Base-by-base conservation (phyloP, 2,329 filamentous ascomycete genomes). In the Claviceps maximensis region DNA sequence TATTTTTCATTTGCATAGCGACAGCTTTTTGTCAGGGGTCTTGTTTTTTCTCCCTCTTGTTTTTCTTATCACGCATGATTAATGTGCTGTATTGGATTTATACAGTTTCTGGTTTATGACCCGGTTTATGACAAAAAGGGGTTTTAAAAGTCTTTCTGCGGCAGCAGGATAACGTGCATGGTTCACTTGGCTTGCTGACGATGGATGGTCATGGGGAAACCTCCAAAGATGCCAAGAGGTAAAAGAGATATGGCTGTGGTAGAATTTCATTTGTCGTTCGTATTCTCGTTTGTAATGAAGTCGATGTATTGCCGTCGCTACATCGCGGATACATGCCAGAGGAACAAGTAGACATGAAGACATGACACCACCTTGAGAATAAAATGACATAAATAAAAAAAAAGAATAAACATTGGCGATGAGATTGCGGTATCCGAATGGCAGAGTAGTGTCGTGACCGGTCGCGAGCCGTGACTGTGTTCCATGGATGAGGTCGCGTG, bases 1-100 rank as follows among this genome's bases (percentile, higher is more conserved):
- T 31, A 10, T 13, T 33, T 12, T 29, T 13, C 61, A 57, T 62
- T 67, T 69, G 67, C 66, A 69, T 69, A 68, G 66, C 65, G 65
- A 66, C 59, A 63, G 64, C n/a, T 63, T 59, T 56, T 57, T 50
- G 57, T 55, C 58, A 58, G 53, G 52, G 53, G 54, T 4, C 36
- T 53, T 57, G 59, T 61, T 58, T 49, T 23, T n/a, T 38, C 17
- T 44, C 10, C 7, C 19, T 42, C 8, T 21, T n/a, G 17, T 44
- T 44, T 50, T 53, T n/a, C n/a, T n/a, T n/a, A 12, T 33, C 15
- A 40, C 12, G 29, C 41, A 46, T 42, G 46, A 45, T 19, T 49
- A 19, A 49, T 45, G 46, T 49, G 10, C 49, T 38, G 27, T 45
- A 38, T 47, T 42, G 31, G 29, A 44, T 53, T 42, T 46, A 29